Evolutionary conservation across 495 filamentous ascomycete species (phyloP).

Genomic region (Podospora anserina): DNA sequence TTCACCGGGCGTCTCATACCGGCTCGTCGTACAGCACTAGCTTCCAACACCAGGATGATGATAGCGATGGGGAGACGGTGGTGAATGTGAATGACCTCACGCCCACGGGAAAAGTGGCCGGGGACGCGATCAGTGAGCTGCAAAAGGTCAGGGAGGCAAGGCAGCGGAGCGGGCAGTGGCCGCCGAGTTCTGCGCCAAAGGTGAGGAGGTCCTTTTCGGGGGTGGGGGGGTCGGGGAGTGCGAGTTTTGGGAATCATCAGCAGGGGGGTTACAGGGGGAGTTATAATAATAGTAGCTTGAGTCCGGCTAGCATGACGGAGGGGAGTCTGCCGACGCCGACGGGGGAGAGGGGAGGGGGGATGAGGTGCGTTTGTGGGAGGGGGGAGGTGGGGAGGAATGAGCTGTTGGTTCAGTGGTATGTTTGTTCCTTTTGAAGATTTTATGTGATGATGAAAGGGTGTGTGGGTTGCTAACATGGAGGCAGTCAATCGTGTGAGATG

Average conservation of each 20-base stretch:
- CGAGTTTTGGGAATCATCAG: not conserved
- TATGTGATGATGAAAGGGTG: not conserved
- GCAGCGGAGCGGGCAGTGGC: slow-evolving; percentile 56
- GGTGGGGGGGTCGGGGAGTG: not conserved
- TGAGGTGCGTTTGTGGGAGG: slow-evolving; percentile 71
- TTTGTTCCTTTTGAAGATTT: not conserved
- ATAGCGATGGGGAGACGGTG: slow-evolving; percentile 59
- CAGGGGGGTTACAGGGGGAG: slow-evolving; percentile 7
- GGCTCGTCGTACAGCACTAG: slow-evolving; percentile 44
- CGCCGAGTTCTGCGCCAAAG: slow-evolving; percentile 41
- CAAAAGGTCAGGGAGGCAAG: slow-evolving; percentile 69
- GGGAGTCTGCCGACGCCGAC: slow-evolving; percentile 64
- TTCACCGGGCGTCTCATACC: slow-evolving; percentile 52
- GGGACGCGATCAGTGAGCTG: slow-evolving; percentile 58
- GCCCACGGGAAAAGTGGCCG: slow-evolving; percentile 29
- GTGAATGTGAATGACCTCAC: slow-evolving; percentile 44
- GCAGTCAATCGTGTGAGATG: slow-evolving; percentile 79
- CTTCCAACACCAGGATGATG: slow-evolving; percentile 36
- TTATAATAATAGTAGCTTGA: slow-evolving; percentile 34
- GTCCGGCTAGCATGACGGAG: slow-evolving; percentile 67
- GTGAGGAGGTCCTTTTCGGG: slow-evolving; percentile 16
- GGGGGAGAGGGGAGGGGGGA: slow-evolving; percentile 53
- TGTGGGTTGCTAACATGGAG: slow-evolving; percentile 10
- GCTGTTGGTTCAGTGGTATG: slow-evolving; percentile 82
- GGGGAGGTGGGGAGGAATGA: slow-evolving; percentile 51